A percentile compares a stretch with the other conserved stretches of the same genome.
Conservation (phyloP, 2,329 filamentous ascomycete species). For the Drechslera avenae region DNA sequence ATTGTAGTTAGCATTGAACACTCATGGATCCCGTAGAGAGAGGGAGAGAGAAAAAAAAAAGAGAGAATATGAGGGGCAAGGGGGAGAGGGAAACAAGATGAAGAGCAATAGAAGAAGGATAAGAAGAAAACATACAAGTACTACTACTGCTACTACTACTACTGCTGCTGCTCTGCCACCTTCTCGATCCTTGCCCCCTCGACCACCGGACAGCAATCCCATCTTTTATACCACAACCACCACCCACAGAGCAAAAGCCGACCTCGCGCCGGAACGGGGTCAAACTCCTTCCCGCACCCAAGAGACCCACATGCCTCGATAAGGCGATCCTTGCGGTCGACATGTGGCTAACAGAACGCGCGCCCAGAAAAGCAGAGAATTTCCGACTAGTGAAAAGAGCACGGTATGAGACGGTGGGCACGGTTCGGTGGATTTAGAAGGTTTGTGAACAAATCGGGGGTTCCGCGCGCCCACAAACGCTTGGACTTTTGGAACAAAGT, state of each 20-base stretch:
- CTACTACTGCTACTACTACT: no score
- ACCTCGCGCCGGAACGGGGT: constrained; percentile 28
- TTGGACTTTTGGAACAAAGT: constrained; percentile 19
- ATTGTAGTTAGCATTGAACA: no score
- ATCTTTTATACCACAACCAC: constrained; percentile 22
- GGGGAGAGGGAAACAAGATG: no score
- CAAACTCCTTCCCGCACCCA: constrained; percentile 1
- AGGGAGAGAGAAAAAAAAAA: no score
- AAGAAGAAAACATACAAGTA: no score
- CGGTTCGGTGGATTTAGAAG: background rate
- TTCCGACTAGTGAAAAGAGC: constrained; percentile 6
- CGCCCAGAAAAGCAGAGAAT: constrained; percentile 21
- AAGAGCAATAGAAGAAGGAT: no score
- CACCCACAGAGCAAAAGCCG: no score
- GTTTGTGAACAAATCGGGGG: constrained; percentile 5
- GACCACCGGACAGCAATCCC: background rate
- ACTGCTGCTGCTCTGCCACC: no score
- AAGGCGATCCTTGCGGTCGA: constrained; percentile 33
- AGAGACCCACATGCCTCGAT: constrained; percentile 36
- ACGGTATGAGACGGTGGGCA: constrained; percentile 20
- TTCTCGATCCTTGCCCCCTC: no score
- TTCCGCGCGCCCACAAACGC: constrained; percentile 20
- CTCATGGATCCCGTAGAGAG: no score
- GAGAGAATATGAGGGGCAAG: no score
- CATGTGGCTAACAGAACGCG: constrained; percentile 23